Conservation (phyloP, 1,139 yeast genomes). For the Eremothecium coryli region DNA sequence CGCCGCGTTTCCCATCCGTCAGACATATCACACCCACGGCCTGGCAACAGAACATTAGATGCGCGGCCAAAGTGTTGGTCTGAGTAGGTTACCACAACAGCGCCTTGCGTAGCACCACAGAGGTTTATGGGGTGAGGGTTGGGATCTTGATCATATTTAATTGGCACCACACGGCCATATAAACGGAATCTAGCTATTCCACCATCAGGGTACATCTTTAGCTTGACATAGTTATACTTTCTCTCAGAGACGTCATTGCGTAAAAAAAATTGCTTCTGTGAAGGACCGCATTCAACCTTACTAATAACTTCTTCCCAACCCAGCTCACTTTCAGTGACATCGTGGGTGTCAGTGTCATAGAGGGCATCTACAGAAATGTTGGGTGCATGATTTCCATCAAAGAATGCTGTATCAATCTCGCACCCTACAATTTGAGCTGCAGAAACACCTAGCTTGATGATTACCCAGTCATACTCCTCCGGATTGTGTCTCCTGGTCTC, state of each 20-base stretch:
- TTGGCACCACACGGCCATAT: constrained; percentile 62
- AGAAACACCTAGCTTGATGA: constrained; percentile 73
- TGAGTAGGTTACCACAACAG: constrained; percentile 70
- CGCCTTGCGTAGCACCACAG: constrained; percentile 81
- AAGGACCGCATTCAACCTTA: constrained; percentile 76
- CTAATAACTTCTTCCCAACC: constrained; percentile 67
- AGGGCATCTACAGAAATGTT: constrained; percentile 76
- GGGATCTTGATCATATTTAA: too few relatives aligned
- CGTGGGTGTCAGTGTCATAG: constrained; percentile 24
- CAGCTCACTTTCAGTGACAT: constrained; percentile 29
- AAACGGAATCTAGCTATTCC: constrained; percentile 92
- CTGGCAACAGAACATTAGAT: constrained; percentile 79
- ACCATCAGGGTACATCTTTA: constrained; percentile 94
- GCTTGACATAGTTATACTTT: constrained; percentile 67
- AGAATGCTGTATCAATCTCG: constrained; percentile 86
- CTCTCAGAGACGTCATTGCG: constrained; percentile 49
- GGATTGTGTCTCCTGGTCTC: constrained; percentile 90
- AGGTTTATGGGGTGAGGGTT: constrained; percentile 45
- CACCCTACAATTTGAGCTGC: constrained; percentile 72
- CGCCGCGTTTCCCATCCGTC: constrained; percentile 99
- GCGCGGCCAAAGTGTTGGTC: constrained; percentile 94
- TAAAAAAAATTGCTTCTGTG: constrained; percentile 72
- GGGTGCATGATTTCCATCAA: constrained; percentile 94
- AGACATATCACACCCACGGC: constrained; percentile 91
- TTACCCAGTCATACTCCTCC: constrained; percentile 78